These are phyloP conservation scores for Echinochloa phyllopogon DNA, from an alignment of 176 grass and related monocot species.

Conservation along the genomic window DNA sequence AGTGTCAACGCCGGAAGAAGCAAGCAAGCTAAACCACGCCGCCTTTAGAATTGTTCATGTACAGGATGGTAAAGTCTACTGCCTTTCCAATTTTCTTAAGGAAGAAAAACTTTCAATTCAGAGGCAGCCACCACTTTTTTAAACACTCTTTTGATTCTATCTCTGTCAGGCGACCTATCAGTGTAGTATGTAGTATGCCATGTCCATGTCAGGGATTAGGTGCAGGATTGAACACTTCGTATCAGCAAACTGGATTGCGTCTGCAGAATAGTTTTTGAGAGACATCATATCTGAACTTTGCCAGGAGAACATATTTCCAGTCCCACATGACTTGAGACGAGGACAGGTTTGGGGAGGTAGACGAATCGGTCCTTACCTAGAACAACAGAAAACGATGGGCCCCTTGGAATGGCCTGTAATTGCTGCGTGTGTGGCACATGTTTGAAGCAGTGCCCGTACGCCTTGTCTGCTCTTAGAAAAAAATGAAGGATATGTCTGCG, in stretches of 20 bases:
- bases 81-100: slow-evolving; percentile 13
- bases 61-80: slow-evolving; percentile 3
- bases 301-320: background rate
- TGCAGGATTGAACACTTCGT: slow-evolving; percentile 45
- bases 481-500: background rate
- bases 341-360: slow-evolving; percentile 27
- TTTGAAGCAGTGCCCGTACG: background rate
- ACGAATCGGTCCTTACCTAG: slow-evolving; percentile 44
- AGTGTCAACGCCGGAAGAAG: slow-evolving; percentile 41
- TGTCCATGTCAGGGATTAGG: slow-evolving; percentile 62
- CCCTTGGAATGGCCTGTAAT: background rate
- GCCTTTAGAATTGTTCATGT: slow-evolving; percentile 10
- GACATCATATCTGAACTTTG: slow-evolving; percentile 18
- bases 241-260: slow-evolving; percentile 35
- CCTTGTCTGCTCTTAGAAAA: slow-evolving; percentile 10
- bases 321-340: slow-evolving; percentile 36
- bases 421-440: slow-evolving; percentile 15
- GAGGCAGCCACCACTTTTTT: slow-evolving; percentile 6
- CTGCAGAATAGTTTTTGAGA: slow-evolving; percentile 17
- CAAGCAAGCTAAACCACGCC: slow-evolving; percentile 17
- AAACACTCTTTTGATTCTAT: background rate
- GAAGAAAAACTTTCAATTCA: background rate
- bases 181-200: background rate
- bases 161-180: slow-evolving; percentile 28
- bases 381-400: slow-evolving; percentile 36